phyloP scores from a whole-genome alignment of 1,139 yeast genomes.

The Scheffersomyces illinoinensis region DNA sequence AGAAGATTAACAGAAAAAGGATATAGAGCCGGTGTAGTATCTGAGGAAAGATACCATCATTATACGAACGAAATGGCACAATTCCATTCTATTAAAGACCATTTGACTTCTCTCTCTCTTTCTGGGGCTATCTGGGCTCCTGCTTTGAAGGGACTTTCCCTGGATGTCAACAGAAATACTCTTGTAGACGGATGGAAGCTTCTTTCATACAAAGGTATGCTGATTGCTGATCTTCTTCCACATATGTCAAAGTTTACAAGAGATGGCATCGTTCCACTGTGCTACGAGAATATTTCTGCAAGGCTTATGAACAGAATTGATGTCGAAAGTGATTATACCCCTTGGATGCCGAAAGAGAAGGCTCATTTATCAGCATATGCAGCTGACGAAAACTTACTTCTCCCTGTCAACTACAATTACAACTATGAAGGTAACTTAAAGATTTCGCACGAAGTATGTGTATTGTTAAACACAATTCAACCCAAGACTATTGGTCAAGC shows the following conservation, averaged over 20 bases:
- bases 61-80: conserved; percentile 47
- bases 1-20: conserved; percentile 75
- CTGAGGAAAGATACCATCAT: conserved; percentile 56
- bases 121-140: conserved; percentile 69
- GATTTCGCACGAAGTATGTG: conserved; percentile 75
- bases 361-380: conserved; percentile 73
- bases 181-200: conserved; percentile 48
- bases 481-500: conserved; percentile 96
- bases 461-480: conserved; percentile 67
- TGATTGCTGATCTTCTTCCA: conserved; percentile 31
- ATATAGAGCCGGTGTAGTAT: conserved; percentile 63
- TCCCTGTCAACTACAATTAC: conserved; percentile 72
- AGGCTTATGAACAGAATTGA: conserved; percentile 64
- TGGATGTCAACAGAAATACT: conserved; percentile 31
- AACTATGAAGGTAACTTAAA: conserved; percentile 45
- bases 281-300: conserved; percentile 36
- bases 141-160: conserved; percentile 48
- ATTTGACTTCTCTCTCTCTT: conserved; percentile 45
- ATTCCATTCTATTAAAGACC: conserved; percentile 45
- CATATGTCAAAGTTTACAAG: conserved; percentile 24
- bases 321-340: conserved; percentile 81
- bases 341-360: conserved; percentile 73
- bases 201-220: conserved; percentile 40
- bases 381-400: conserved; percentile 72
- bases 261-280: conserved; percentile 16